phyloP scores from a whole-genome alignment of 148 eudicot genomes.

The Gaultheria prostrata region DNA sequence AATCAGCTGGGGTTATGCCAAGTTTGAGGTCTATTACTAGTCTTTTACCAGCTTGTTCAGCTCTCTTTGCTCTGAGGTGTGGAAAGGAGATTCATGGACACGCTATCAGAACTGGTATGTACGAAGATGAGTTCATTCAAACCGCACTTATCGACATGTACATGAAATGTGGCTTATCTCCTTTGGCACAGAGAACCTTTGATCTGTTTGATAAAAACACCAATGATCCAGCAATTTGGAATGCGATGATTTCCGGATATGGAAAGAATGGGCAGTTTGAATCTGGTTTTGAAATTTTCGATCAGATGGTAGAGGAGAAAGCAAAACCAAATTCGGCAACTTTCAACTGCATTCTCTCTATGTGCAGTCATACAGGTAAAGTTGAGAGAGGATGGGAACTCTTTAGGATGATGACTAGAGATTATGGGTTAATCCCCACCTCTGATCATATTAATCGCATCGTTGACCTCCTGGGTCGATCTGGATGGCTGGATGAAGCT shows the following conservation, averaged over 20 bases:
- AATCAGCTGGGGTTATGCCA: constrained; percentile 36
- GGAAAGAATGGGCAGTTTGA: constrained; percentile 65
- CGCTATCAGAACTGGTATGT: constrained; percentile 38
- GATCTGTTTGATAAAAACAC: constrained; percentile 45
- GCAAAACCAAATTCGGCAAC: constrained; percentile 59
- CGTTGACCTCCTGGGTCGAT: constrained; percentile 64
- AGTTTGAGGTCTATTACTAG: constrained; percentile 61
- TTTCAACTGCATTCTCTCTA: constrained; percentile 52
- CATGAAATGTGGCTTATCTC: constrained; percentile 68
- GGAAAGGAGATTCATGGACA: constrained; percentile 73
- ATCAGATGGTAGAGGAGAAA: constrained; percentile 50
- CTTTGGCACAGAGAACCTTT: constrained; percentile 47
- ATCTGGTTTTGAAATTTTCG: constrained; percentile 56
- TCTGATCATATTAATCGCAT: constrained; percentile 54
- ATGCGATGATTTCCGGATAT: constrained; percentile 82
- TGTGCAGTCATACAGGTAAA: constrained; percentile 65
- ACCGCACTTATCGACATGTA: constrained; percentile 77
- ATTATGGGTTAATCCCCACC: constrained; percentile 50
- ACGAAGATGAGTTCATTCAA: constrained; percentile 50
- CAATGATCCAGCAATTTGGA: constrained; percentile 67
- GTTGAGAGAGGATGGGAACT: constrained; percentile 52
- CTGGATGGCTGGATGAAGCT: constrained; percentile 71
- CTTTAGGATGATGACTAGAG: constrained; percentile 51
- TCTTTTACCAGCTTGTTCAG: constrained; percentile 60
- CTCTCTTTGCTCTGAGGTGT: constrained; percentile 33